Conservation (phyloP, 23 red algal genomes). For the Gracilaria domingensis region DNA sequence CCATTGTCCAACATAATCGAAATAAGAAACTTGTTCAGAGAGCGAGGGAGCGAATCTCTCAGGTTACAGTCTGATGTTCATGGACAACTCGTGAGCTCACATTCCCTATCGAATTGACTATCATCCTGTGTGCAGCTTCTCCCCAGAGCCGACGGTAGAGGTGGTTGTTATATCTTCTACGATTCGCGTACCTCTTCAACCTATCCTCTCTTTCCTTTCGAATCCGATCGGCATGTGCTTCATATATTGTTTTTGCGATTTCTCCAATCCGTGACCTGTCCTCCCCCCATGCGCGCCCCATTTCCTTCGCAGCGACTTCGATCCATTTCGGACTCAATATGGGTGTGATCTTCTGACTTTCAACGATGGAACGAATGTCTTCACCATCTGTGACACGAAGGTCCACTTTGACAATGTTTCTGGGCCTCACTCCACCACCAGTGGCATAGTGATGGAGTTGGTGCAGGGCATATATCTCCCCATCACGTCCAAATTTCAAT, state of each 20-base stretch:
- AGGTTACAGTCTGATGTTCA: not conserved
- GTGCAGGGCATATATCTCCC: conserved; percentile 51
- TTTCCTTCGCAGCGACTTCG: conserved; percentile 2
- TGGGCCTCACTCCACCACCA: conserved; percentile 2
- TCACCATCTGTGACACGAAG: not conserved
- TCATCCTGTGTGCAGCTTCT: not conserved
- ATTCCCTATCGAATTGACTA: not conserved
- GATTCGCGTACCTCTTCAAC: not conserved
- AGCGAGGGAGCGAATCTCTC: not conserved
- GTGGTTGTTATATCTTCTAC: not conserved
- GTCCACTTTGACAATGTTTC: conserved; percentile 11
- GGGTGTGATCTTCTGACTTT: not conserved
- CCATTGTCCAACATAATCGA: not conserved
- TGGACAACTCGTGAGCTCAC: not conserved
- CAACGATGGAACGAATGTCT: not conserved
- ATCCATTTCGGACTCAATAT: conserved; percentile 11
- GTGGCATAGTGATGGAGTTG: conserved; percentile 43
- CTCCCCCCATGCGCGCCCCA: conserved; percentile 6
- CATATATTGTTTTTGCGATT: conserved; percentile 13
- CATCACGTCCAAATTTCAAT: conserved; percentile 63
- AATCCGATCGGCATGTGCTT: conserved; percentile 3
- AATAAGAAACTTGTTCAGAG: not conserved
- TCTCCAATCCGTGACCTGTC: not conserved
- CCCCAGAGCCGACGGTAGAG: conserved; percentile 7
- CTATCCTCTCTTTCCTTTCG: conserved; percentile 5